A percentile compares a stretch with the other conserved stretches of the same genome.
Evolutionary conservation across 495 filamentous ascomycete genomes (phyloP).

Genomic region (Xylaria scruposa): DNA sequence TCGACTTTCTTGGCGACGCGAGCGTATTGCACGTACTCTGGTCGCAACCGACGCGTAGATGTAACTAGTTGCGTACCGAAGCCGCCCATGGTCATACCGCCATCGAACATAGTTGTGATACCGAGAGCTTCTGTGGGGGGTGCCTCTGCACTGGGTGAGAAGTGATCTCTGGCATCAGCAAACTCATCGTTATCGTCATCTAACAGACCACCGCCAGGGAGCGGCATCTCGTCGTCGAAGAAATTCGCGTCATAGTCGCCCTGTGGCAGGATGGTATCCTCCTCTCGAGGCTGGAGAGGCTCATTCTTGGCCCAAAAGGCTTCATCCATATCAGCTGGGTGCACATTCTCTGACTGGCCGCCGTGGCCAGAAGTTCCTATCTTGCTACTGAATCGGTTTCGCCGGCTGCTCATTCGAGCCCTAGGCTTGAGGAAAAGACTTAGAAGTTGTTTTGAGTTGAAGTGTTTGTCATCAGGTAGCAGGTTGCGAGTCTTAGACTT

Average conservation of each 20-base stretch:
- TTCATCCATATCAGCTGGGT: conserved; percentile 84
- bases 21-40: conserved; percentile 97
- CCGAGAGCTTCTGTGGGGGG: conserved; percentile 50
- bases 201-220: conserved; percentile 71
- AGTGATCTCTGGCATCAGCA: conserved; percentile 88
- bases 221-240: conserved; percentile 92
- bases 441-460: conserved; percentile 89
- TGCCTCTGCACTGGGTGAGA: conserved; percentile 75
- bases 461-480: conserved; percentile 97
- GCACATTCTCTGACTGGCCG: conserved; percentile 56
- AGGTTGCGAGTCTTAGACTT: conserved; percentile 91
- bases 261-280: conserved; percentile 55
- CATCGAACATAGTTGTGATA: conserved; percentile 56
- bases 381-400: conserved; percentile 40
- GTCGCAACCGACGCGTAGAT: conserved; percentile 77
- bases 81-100: conserved; percentile 62
- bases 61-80: conserved; percentile 96
- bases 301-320: conserved; percentile 92
- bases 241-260: conserved; percentile 96
- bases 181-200: conserved; percentile 85
- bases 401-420: conserved; percentile 70
- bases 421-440: conserved; percentile 94
- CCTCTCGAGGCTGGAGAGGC: conserved; percentile 47
- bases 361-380: conserved; percentile 49
- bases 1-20: conserved; percentile 99